A percentile compares a stretch with the other conserved stretches of the same genome.
Conservation (phyloP, 257 asterid genomes). For the Primulina eburnea region DNA sequence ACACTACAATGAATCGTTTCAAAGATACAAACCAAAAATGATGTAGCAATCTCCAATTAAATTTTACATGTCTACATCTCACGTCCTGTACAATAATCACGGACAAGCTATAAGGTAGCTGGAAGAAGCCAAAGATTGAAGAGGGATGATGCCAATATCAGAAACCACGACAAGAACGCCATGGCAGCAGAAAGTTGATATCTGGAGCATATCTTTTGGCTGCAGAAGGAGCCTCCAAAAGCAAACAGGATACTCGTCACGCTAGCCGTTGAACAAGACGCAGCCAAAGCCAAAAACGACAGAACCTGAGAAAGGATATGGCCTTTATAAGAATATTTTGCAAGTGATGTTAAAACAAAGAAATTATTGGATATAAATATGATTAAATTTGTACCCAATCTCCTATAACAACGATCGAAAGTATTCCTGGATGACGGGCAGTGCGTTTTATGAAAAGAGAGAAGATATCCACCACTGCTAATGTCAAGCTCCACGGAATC, state of each 20-base stretch:
- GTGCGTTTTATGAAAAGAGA: slow-evolving; percentile 65
- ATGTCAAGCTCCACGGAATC: slow-evolving; percentile 85
- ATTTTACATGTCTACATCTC: background rate
- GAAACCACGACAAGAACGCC: slow-evolving; percentile 91
- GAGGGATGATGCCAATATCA: slow-evolving; percentile 62
- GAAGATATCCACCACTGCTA: slow-evolving; percentile 74
- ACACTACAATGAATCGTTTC: background rate
- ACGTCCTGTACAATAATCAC: background rate
- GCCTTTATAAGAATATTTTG: background rate
- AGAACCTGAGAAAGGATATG: slow-evolving; percentile 42
- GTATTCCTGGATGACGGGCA: slow-evolving; percentile 52
- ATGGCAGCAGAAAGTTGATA: slow-evolving; percentile 80
- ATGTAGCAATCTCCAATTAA: background rate
- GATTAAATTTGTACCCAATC: slow-evolving; percentile 58
- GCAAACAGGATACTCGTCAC: slow-evolving; percentile 59
- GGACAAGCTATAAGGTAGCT: background rate
- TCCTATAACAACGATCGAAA: slow-evolving; percentile 62
- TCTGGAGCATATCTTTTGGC: slow-evolving; percentile 54
- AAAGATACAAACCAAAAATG: background rate
- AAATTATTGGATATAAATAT: no score
- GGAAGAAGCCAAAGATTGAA: slow-evolving; percentile 88
- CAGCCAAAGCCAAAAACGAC: slow-evolving; percentile 71
- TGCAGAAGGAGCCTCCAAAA: slow-evolving; percentile 50
- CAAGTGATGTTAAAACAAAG: background rate
- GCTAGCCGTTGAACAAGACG: slow-evolving; percentile 79